These are phyloP conservation scores for Pachysandra terminalis DNA, from an alignment of 164 flowering plant genomes.

Conservation along the genomic window DNA sequence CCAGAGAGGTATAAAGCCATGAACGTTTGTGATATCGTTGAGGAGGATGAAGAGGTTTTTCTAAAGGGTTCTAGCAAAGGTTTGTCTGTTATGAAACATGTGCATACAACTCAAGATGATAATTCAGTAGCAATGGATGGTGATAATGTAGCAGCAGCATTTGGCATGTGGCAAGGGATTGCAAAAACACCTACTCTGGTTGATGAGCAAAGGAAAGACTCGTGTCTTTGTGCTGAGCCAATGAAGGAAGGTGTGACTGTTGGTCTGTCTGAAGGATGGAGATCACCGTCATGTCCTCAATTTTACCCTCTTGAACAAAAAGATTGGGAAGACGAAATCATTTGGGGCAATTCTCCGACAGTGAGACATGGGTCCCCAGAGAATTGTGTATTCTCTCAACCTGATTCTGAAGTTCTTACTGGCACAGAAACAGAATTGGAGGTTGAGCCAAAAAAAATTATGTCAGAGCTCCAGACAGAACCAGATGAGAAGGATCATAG, in stretches of 20 bases:
- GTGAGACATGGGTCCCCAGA: slow-evolving; percentile 32
- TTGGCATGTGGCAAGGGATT: slow-evolving; percentile 28
- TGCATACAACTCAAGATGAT: slow-evolving; percentile 25
- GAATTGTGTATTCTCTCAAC: slow-evolving; percentile 40
- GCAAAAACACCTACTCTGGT: slow-evolving; percentile 14
- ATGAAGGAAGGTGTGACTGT: slow-evolving; percentile 41
- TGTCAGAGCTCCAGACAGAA: slow-evolving; percentile 21
- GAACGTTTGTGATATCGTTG: slow-evolving; percentile 49
- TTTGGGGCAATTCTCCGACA: slow-evolving; percentile 70
- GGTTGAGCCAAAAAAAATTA: slow-evolving; percentile 13
- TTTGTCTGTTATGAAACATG: slow-evolving; percentile 20
- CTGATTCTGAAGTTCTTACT: slow-evolving; percentile 37
- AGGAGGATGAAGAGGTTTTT: slow-evolving; percentile 87
- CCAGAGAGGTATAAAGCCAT: slow-evolving; percentile 57
- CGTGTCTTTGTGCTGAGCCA: slow-evolving; percentile 54
- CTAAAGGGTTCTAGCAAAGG: slow-evolving; percentile 44
- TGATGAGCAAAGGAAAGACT: slow-evolving; percentile 35
- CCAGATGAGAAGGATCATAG: slow-evolving; percentile 34
- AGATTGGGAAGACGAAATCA: slow-evolving; percentile 82
- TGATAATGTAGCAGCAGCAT: slow-evolving; percentile 23
- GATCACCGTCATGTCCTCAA: slow-evolving; percentile 29
- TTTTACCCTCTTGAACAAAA: slow-evolving; percentile 79
- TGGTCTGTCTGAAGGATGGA: slow-evolving; percentile 33
- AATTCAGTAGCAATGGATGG: slow-evolving; percentile 14
- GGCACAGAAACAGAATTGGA: slow-evolving; percentile 29